Evolutionary conservation across 169 alveolate genomes (phyloP).

Genomic region (Cryptosporidium andersoni): DNA sequence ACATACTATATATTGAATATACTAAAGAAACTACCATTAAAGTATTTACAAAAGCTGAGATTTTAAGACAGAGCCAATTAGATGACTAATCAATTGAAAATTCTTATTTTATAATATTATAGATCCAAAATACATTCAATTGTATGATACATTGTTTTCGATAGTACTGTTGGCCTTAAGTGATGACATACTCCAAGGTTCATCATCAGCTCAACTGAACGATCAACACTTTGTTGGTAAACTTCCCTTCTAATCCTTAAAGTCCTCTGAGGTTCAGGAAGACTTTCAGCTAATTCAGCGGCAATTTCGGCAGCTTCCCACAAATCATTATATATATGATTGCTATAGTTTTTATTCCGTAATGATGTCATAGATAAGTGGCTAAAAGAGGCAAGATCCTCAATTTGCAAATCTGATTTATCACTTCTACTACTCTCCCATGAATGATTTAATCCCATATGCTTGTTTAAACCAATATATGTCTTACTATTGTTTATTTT

Average conservation of each 20-base stretch:
- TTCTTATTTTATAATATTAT: not conserved
- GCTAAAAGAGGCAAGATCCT: conserved; percentile 18
- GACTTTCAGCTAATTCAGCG: conserved; percentile 61
- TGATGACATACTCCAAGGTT: conserved; percentile 29
- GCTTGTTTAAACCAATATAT: too few relatives aligned
- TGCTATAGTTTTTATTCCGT: not conserved
- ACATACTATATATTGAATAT: conserved; percentile 29
- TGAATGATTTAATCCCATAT: conserved; percentile 3
- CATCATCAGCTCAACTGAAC: conserved; percentile 45
- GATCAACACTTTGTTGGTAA: conserved; percentile 57
- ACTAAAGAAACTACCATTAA: conserved; percentile 4
- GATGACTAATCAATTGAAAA: not conserved
- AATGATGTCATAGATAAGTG: not conserved
- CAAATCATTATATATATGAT: not conserved
- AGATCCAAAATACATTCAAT: conserved; percentile 28
- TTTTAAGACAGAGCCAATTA: not conserved
- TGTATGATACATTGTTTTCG: conserved; percentile 55
- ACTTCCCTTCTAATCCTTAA: conserved; percentile 50
- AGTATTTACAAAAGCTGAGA: not conserved
- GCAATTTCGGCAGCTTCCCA: conserved; percentile 56
- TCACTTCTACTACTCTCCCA: conserved; percentile 62
- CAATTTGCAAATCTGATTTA: conserved; percentile 57
- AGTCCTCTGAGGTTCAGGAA: conserved; percentile 57
- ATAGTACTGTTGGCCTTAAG: conserved; percentile 26
- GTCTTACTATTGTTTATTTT: too few relatives aligned